Evolutionary conservation across 2,329 filamentous ascomycete species (phyloP).

Genomic region (Lecanoromycetidae sp.): DNA sequence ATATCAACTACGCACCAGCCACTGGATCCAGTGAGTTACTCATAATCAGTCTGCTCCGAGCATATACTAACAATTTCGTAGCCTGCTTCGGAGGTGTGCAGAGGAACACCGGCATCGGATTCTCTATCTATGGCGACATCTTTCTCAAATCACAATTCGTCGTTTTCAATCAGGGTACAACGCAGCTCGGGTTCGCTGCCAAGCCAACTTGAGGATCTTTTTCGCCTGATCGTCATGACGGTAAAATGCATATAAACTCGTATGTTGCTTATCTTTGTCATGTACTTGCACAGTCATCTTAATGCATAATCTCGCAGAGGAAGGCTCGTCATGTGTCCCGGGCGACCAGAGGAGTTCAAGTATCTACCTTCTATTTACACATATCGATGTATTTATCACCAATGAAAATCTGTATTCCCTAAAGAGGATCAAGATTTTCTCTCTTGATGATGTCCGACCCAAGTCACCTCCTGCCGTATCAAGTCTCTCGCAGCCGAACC

Average conservation of each 20-base stretch:
- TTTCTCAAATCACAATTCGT: slow-evolving; percentile 70
- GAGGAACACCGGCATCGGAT: slow-evolving; percentile 42
- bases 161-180: slow-evolving; percentile 48
- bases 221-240: background rate
- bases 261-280: slow-evolving; percentile 2
- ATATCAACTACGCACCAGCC: slow-evolving; percentile 39
- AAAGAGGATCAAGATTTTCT: background rate
- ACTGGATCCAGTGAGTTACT: slow-evolving; percentile 8
- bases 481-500: background rate
- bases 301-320: slow-evolving; percentile 3
- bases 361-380: too few species aligned
- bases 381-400: too few species aligned
- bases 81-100: slow-evolving; percentile 70
- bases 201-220: slow-evolving; percentile 12
- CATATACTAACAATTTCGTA: slow-evolving; percentile 15
- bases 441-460: background rate
- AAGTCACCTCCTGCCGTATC: background rate
- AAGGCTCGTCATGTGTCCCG: background rate
- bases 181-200: slow-evolving; percentile 38
- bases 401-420: background rate
- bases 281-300: too few species aligned
- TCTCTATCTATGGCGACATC: slow-evolving; percentile 63
- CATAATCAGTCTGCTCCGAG: background rate
- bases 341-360: background rate
- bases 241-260: too few species aligned